Evolutionary conservation across 2,329 filamentous ascomycete species (phyloP), one percentile per base, ranked within the genome.

Genomic region (Aspergillus japonicus): DNA sequence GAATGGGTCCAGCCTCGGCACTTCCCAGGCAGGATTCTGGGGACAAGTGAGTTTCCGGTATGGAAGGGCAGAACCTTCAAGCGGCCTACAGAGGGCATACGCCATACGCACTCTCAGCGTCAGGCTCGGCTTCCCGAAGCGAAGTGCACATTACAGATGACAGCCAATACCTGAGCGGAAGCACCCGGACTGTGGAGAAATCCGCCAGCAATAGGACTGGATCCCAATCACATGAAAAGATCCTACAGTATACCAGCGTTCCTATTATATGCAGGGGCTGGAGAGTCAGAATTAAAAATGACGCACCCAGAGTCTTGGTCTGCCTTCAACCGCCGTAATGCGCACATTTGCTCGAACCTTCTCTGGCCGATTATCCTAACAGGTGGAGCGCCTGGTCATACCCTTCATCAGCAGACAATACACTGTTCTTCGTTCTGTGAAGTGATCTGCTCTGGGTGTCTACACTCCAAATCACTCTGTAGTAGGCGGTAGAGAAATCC

Each of bases 91-190:
- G 48, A 23, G 31, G 24, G 16, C 42, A 47, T 24, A 33, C 19
- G 39, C 29, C 42, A 47, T 31, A 33, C 19, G 39, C 29, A 47
- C 29, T 31, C 50, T 31, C 29, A n/a, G 21, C 35, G 23, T 57
- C 19, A 6, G 24, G 33, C 35, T 63, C 62, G 62, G 62, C 57
- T 63, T 63, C 62, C 62, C 62, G 62, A 63, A 21, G 16, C 62
- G 62, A 63, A n/a, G 16, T 51, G 26, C 21, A 55, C n/a, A 19
- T 29, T 48, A 29, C 33, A 31, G 42, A 16, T 14, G 8, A n/a
- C 29, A 16, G 10, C 23, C 48, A 55, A 47, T 48, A 47, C 14
- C 24, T 48, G 47, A n/a, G 26, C 29, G 26, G 23, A 47, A 55
- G 24, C 44, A 31, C 16, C 19, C 53, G 53, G 42, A 24, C 42